These are phyloP conservation scores for Ceratobasidium sp. DNA, from an alignment of 1,284 basidiomycete species.

Conservation along the genomic window DNA sequence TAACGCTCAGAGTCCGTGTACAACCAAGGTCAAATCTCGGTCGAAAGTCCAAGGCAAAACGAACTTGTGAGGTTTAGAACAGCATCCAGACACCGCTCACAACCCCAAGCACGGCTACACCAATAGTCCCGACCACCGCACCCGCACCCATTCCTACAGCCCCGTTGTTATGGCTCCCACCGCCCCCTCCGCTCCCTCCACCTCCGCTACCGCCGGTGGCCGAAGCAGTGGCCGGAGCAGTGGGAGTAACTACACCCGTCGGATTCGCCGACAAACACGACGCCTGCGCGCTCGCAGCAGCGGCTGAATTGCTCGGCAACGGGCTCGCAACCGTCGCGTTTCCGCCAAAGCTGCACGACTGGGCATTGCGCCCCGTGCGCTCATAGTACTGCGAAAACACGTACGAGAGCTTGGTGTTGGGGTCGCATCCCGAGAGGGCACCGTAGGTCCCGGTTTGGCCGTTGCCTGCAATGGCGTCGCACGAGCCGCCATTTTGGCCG, in stretches of 20 bases:
- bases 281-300: constrained; percentile 69
- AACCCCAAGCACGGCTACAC: neutral
- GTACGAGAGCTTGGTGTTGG: constrained; percentile 83
- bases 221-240: constrained; percentile 55
- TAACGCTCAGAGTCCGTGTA: neutral
- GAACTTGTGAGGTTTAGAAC: constrained; percentile 9
- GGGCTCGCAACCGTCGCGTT: constrained; percentile 81
- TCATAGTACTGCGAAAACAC: constrained; percentile 86
- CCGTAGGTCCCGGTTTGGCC: constrained; percentile 83
- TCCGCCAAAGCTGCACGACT: constrained; percentile 79
- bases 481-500: constrained; percentile 68
- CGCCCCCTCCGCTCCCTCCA: neutral
- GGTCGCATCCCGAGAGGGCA: constrained; percentile 75
- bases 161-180: neutral
- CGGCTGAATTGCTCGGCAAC: constrained; percentile 64
- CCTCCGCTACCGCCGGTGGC: constrained; percentile 5
- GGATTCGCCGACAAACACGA: constrained; percentile 76
- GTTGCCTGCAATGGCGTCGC: constrained; percentile 75
- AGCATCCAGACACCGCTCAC: constrained; percentile 26
- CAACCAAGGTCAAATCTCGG: neutral
- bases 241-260: constrained; percentile 73
- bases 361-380: constrained; percentile 64
- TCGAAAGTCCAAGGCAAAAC: neutral
- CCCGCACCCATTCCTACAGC: constrained; percentile 4
- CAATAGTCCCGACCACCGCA: constrained; percentile 2